Base-by-base conservation (phyloP, 2,329 filamentous ascomycete species). In the Penicillium sp. region DNA sequence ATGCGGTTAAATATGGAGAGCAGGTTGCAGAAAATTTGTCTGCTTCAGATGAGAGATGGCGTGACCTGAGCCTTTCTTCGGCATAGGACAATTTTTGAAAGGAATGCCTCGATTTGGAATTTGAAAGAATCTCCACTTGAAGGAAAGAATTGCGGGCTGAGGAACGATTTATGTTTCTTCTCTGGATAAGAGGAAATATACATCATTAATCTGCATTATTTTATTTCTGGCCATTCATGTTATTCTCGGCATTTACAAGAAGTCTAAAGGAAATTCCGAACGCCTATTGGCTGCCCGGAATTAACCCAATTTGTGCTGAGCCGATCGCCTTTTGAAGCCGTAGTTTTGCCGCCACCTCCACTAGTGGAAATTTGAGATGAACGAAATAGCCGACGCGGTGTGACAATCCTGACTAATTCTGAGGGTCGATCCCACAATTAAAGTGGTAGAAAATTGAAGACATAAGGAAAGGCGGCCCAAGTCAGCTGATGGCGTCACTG, bases 401-500 rank as follows among this genome's bases (percentile, higher is more conserved):
- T 26, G 14, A 5, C 6, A 15, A 6, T 15, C 14, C 4, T 31
- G 29, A 29, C 5, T 15, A 31, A 12, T 31, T 0, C 27, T n/a
- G 14, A n/a, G n/a, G n/a, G n/a, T n/a, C n/a, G n/a, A n/a, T n/a
- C n/a, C n/a, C n/a, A n/a, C n/a, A n/a, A n/a, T n/a, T n/a, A n/a
- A n/a, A n/a, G n/a, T n/a, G n/a, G n/a, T n/a, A n/a, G n/a, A n/a
- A n/a, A n/a, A n/a, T n/a, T 14, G 29, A 31, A 31, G 6, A 31
- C 29, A 15, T 12, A 31, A 31, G 11, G 29, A 31, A 31, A 31
- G 29, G 29, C 29, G 29, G 5, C 15, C 15, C 18, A 49, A 41
- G 49, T 58, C 56, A 58, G 53, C 54, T 59, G 54, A 53, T 59
- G 57, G 43, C 53, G 58, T 56, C 56, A 56, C 51, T 49, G 20